Evolutionary conservation across 2,329 filamentous ascomycete genomes (phyloP), one percentile per base, ranked within the genome.

Genomic region (Fusarium floridanum): DNA sequence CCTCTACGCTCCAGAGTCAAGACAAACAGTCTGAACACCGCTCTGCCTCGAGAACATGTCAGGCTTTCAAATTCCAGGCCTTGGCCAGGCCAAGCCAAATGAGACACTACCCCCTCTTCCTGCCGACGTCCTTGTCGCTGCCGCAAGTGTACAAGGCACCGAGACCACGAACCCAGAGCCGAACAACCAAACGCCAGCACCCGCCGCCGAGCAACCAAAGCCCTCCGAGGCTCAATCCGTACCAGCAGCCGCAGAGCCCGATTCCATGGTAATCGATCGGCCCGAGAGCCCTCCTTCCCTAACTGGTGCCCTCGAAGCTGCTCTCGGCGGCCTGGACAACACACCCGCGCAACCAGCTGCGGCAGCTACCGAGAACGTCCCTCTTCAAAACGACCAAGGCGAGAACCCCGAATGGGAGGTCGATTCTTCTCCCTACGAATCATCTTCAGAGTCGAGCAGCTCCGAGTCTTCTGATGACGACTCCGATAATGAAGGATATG

Each of bases 381-480:
- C 76, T 2, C 79, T 82, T n/a, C 81, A 82, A 56, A 78, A 79
- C 39, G 82, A 82, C 14, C 74, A 82, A 59, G 77, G 77, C 64
- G 85, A 84, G 12, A 86, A 93, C 53, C 92, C 93, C 4, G 95
- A 98, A 82, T 98, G 95, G 94, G 94, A 97, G 80, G 85, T 88
- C 9, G 94, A 96, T 78, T 95, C 93, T 2, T 94, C 92, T 0
- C 93, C 93, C 0, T 93, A 93, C 79, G 90, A 92, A 78, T 94
- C 92, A 7, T 94, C 90, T 0, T 88, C 87, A 0, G 87, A 90
- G 16, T 90, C 88, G 6, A 88, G 85, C 79, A 86, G 84, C 76
- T 91, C 90, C 3, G 90, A 88, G 43, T 90, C 88, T 0, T 89
- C 88, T n/a, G 88, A 89, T 61, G 88, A 90, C 66, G 89, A 89